Evolutionary conservation across 306 rosid species (phyloP).

Genomic region (Dalbergia cultrata): DNA sequence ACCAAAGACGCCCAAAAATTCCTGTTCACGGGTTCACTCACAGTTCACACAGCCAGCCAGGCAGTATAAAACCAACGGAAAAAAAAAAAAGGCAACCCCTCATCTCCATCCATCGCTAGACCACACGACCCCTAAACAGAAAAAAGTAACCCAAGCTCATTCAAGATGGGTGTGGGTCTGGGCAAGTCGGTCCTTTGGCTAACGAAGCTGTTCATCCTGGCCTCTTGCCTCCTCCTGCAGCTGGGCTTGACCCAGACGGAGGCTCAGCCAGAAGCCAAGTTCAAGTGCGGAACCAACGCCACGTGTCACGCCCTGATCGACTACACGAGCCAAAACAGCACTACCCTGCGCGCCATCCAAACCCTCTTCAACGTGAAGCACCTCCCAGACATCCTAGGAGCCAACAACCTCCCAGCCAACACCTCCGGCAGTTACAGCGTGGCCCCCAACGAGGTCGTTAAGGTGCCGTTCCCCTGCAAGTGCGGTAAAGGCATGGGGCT

Average conservation of each 20-base stretch:
- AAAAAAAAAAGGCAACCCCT: not conserved
- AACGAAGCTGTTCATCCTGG: not conserved
- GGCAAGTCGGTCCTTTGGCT: not conserved
- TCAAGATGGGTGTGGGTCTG: not conserved
- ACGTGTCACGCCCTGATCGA: slow-evolving; percentile 60
- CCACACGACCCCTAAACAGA: not conserved
- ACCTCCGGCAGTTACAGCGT: slow-evolving; percentile 10
- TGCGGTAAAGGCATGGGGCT: slow-evolving; percentile 64
- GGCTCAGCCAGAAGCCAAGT: slow-evolving; percentile 44
- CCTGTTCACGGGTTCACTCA: not conserved
- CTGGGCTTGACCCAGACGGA: not conserved
- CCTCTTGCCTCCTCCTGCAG: no score
- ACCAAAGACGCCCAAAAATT: not conserved
- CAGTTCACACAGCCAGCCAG: not conserved
- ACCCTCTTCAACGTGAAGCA: slow-evolving; percentile 74
- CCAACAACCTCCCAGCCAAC: slow-evolving; percentile 54
- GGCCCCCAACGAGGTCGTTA: slow-evolving; percentile 15
- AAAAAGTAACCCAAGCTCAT: not conserved
- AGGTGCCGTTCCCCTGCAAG: slow-evolving; percentile 70
- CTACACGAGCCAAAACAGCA: slow-evolving; percentile 56
- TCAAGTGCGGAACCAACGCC: slow-evolving; percentile 54
- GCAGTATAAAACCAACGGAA: not conserved
- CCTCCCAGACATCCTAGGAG: slow-evolving; percentile 64
- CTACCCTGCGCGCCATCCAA: slow-evolving; percentile 56
- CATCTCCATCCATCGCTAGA: not conserved